Evolutionary conservation across 2,329 filamentous ascomycete genomes (phyloP).

Genomic region (Fusarium falciforme): DNA sequence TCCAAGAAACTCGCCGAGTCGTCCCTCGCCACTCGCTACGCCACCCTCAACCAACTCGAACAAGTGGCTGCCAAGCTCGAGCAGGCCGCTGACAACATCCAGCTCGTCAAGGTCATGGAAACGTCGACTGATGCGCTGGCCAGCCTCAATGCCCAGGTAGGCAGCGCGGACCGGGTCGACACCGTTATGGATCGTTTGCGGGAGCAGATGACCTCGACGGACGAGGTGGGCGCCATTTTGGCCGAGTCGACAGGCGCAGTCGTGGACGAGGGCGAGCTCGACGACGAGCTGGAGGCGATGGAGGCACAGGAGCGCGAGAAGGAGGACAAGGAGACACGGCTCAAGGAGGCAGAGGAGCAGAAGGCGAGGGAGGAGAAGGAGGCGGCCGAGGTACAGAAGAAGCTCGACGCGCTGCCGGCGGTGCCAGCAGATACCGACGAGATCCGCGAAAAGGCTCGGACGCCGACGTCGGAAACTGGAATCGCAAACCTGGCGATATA

Average conservation of each 20-base stretch:
- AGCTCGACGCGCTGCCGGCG: conserved; percentile 63
- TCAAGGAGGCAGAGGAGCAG: conserved; percentile 52
- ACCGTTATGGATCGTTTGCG: conserved; percentile 79
- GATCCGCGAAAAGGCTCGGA: conserved; percentile 44
- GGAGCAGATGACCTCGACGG: conserved; percentile 82
- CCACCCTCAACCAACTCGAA: conserved; percentile 84
- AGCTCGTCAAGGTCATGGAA: conserved; percentile 86
- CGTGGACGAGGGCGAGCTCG: conserved; percentile 85
- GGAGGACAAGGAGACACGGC: conserved; percentile 61
- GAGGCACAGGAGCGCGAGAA: conserved; percentile 69
- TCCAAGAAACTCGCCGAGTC: conserved; percentile 85
- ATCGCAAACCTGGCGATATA: conserved; percentile 49
- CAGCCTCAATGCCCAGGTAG: conserved; percentile 79
- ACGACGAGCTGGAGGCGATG: conserved; percentile 86
- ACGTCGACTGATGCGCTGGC: conserved; percentile 78
- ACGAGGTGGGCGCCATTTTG: conserved; percentile 84
- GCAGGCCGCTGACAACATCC: conserved; percentile 85
- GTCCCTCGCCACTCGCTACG: conserved; percentile 76
- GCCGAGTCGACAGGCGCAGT: conserved; percentile 66
- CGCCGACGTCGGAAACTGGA: conserved; percentile 53
- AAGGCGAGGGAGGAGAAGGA: conserved; percentile 58
- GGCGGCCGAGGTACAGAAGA: conserved; percentile 62
- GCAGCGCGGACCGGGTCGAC: conserved; percentile 80
- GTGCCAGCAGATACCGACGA: conserved; percentile 51
- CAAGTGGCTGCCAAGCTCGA: conserved; percentile 85